Evolutionary conservation across 2,329 filamentous ascomycete genomes (phyloP).

Genomic region (Byssoonygena ceratinophila): DNA sequence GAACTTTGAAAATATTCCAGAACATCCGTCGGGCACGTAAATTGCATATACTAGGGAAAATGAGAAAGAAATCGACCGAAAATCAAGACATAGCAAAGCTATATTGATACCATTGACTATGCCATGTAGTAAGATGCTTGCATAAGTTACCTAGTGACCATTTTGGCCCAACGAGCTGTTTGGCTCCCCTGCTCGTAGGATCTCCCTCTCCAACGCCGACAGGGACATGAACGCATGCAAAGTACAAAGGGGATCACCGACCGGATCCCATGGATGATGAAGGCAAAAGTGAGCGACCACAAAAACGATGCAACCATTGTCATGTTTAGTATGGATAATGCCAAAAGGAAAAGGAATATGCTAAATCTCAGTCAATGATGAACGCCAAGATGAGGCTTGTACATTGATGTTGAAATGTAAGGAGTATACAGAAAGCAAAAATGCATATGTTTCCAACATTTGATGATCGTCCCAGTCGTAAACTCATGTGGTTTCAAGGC

Average conservation of each 20-base stretch:
- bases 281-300: no score
- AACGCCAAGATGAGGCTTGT: slow-evolving; percentile 7
- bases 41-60: not conserved
- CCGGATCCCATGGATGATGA: not conserved
- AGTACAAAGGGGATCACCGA: not conserved
- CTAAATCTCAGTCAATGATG: slow-evolving; percentile 11
- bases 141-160: no score
- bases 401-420: slow-evolving; percentile 1
- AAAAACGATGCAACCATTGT: no score
- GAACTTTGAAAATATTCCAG: no score
- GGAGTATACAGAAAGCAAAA: not conserved
- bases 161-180: no score
- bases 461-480: slow-evolving; percentile 5
- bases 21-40: no score
- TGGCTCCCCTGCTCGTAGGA: no score
- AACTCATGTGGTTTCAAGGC: not conserved
- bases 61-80: not conserved
- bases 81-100: not conserved
- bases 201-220: not conserved
- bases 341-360: not conserved
- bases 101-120: not conserved
- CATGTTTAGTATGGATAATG: not conserved
- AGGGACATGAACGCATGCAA: not conserved
- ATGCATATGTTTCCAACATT: not conserved
- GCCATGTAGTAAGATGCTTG: no score